phyloP scores from a whole-genome alignment of 768 basidiomycete species.

The Dentipellis fragilis region DNA sequence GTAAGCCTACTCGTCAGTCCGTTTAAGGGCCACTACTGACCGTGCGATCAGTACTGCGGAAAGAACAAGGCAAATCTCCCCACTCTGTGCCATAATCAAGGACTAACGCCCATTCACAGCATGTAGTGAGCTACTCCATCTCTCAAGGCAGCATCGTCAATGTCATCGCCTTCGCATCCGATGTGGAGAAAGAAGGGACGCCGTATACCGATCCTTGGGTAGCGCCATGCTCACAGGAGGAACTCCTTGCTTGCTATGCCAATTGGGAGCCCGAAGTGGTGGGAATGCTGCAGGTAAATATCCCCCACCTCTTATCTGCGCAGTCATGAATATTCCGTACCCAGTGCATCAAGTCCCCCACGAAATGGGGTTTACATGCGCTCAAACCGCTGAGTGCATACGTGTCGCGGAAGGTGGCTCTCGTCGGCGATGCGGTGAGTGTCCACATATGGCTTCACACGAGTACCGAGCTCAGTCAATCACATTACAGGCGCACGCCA shows the following conservation, averaged over 20 bases:
- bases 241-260: slow-evolving; percentile 18
- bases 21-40: neutral
- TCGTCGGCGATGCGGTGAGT: slow-evolving; percentile 24
- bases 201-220: slow-evolving; percentile 18
- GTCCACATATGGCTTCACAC: neutral
- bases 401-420: slow-evolving; percentile 14
- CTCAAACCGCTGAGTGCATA: slow-evolving; percentile 19
- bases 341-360: slow-evolving; percentile 19
- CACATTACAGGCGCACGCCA: slow-evolving; percentile 22
- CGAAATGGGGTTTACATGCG: slow-evolving; percentile 23
- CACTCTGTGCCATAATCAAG: neutral
- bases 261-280: slow-evolving; percentile 22
- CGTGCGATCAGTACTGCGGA: slow-evolving; percentile 31
- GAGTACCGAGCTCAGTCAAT: neutral
- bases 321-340: neutral
- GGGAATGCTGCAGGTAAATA: slow-evolving; percentile 16
- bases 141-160: slow-evolving; percentile 34
- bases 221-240: slow-evolving; percentile 13
- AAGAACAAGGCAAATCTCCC: slow-evolving; percentile 28
- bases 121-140: slow-evolving; percentile 39
- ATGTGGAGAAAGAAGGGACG: slow-evolving; percentile 24
- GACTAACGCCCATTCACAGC: slow-evolving; percentile 19
- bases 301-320: neutral
- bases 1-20: slow-evolving; percentile 18
- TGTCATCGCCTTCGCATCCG: slow-evolving; percentile 32